Percentiles rank a stretch among this genome's conserved stretches.
Evolutionary conservation across 148 eudicot genomes (phyloP).

Genomic region (Fagopyrum tataricum): DNA sequence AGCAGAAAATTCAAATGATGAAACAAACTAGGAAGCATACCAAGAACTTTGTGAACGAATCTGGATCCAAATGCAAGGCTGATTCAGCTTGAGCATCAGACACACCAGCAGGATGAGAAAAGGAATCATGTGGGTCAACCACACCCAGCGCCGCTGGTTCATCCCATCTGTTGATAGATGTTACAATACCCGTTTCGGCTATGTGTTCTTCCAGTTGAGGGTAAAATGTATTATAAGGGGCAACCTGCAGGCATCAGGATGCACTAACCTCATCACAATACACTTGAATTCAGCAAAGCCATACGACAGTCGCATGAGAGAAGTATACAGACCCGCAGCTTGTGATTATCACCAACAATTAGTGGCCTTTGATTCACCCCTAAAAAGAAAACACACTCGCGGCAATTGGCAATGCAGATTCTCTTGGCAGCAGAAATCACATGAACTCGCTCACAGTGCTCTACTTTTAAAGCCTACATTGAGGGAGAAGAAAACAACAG

Average conservation of each 20-base stretch:
- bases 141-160: constrained; percentile 78
- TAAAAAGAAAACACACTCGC: constrained; percentile 85
- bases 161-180: constrained; percentile 81
- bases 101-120: constrained; percentile 91
- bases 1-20: neutral
- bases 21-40: constrained; percentile 29
- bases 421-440: constrained; percentile 81
- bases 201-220: constrained; percentile 92
- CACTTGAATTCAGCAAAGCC: too few species aligned
- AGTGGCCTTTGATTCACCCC: constrained; percentile 95
- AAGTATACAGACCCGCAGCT: constrained; percentile 61
- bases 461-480: constrained; percentile 79
- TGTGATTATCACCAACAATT: constrained; percentile 96
- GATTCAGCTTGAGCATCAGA: constrained; percentile 96
- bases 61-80: constrained; percentile 78
- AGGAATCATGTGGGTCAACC: constrained; percentile 93
- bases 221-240: constrained; percentile 88
- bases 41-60: constrained; percentile 83
- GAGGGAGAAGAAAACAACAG: neutral
- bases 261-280: neutral
- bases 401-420: constrained; percentile 93
- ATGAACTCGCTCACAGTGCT: constrained; percentile 98
- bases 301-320: neutral
- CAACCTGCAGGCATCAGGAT: constrained; percentile 48
- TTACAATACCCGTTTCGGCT: constrained; percentile 73